These are phyloP conservation scores for Crithidia sp. DNA, from an alignment of 208 protist genomes.

Conservation along the genomic window DNA sequence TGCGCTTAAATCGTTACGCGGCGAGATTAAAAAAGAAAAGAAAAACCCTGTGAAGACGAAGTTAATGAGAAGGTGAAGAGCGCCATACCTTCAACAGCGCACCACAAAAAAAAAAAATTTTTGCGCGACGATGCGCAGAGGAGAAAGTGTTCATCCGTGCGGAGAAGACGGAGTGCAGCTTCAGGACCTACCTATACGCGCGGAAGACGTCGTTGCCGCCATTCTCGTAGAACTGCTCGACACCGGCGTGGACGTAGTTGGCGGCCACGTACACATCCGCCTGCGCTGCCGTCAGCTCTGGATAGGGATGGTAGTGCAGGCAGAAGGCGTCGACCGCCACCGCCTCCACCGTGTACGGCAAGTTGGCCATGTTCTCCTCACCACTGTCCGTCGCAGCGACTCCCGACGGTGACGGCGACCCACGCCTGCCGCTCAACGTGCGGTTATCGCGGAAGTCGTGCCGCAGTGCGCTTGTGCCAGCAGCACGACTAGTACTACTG, in stretches of 20 bases:
- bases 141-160: too few species aligned
- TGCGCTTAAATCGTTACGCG: too few species aligned
- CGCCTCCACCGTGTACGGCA: too few species aligned
- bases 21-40: too few species aligned
- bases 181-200: slow-evolving; percentile 46
- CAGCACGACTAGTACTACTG: not conserved
- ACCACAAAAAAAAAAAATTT: too few species aligned
- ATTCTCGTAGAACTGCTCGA: slow-evolving; percentile 79
- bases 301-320: slow-evolving; percentile 74
- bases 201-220: slow-evolving; percentile 73
- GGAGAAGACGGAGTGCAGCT: too few species aligned
- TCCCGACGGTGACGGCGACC: not conserved
- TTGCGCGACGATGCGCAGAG: too few species aligned
- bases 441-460: slow-evolving; percentile 25
- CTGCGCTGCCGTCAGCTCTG: slow-evolving; percentile 58
- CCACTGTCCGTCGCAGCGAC: not conserved
- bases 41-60: too few species aligned
- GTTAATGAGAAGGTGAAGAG: too few species aligned
- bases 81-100: too few species aligned
- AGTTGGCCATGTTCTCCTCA: too few species aligned
- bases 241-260: slow-evolving; percentile 78
- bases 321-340: slow-evolving; percentile 66
- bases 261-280: slow-evolving; percentile 72
- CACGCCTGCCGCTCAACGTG: not conserved
- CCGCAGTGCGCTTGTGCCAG: not conserved